phyloP scores from a whole-genome alignment of 306 rosid genomes.

The Leucaena leucocephala region DNA sequence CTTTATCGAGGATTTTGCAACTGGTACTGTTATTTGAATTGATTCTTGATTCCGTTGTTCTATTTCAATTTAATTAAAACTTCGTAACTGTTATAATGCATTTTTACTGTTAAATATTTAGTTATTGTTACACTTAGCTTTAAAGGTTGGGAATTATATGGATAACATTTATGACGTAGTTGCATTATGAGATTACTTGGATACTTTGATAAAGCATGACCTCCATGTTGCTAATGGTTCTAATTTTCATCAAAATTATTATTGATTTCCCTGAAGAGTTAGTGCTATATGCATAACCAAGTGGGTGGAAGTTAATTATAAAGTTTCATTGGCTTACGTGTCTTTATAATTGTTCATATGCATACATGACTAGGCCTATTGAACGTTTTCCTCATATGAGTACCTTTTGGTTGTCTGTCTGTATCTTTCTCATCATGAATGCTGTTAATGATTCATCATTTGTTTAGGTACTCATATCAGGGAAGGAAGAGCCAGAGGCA shows the following conservation, averaged over 20 bases:
- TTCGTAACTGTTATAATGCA: not conserved
- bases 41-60: conserved; percentile 18
- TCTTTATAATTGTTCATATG: conserved; percentile 3
- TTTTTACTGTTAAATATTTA: not conserved
- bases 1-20: not conserved
- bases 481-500: conserved; percentile 83
- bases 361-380: not conserved
- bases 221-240: conserved; percentile 14
- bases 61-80: not conserved
- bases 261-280: not conserved
- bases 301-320: conserved; percentile 7
- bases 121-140: not conserved
- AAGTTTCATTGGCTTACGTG: conserved; percentile 16
- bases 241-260: conserved; percentile 16
- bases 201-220: not conserved
- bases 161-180: not conserved
- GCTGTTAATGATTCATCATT: conserved; percentile 25
- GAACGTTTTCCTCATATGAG: not conserved
- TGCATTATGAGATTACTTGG: conserved; percentile 3
- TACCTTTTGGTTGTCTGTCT: conserved; percentile 12
- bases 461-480: conserved; percentile 80
- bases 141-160: not conserved
- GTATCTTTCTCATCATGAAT: conserved; percentile 13
- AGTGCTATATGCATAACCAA: not conserved
- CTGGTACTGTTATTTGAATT: conserved; percentile 17